Evolutionary conservation across 352 stramenopile genomes (phyloP).

Genomic region (Pythium rhizo-oryzae): DNA sequence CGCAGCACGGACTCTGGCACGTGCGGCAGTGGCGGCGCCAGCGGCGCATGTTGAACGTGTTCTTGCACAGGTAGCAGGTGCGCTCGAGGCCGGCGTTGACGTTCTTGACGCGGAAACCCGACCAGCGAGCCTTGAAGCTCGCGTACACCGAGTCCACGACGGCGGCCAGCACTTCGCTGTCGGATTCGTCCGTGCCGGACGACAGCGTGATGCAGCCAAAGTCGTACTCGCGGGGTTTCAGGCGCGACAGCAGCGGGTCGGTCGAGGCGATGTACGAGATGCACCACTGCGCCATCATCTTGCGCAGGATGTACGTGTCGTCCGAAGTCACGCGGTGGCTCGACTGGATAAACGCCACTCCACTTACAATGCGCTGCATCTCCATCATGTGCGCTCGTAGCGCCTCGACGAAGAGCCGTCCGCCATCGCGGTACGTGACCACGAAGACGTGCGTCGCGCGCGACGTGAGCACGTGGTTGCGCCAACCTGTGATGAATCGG

Average conservation of each 20-base stretch:
- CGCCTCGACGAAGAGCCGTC: slow-evolving; percentile 53
- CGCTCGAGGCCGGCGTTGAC: slow-evolving; percentile 75
- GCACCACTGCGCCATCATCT: slow-evolving; percentile 72
- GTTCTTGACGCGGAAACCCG: slow-evolving; percentile 75
- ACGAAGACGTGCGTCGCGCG: slow-evolving; percentile 71
- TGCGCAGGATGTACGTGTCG: slow-evolving; percentile 64
- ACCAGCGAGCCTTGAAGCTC: slow-evolving; percentile 74
- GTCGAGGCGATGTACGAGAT: slow-evolving; percentile 54
- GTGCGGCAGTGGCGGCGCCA: slow-evolving; percentile 74
- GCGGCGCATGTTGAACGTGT: slow-evolving; percentile 70
- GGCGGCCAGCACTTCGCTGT: slow-evolving; percentile 55
- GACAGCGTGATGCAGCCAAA: slow-evolving; percentile 61
- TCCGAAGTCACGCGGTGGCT: slow-evolving; percentile 59
- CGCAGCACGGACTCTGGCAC: slow-evolving; percentile 65
- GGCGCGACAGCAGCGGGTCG: slow-evolving; percentile 44
- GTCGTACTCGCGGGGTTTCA: slow-evolving; percentile 60
- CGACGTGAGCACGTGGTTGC: slow-evolving; percentile 68
- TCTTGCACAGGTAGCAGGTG: slow-evolving; percentile 65
- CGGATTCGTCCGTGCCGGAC: slow-evolving; percentile 40
- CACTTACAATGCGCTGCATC: slow-evolving; percentile 73
- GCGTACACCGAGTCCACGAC: slow-evolving; percentile 62
- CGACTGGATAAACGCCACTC: slow-evolving; percentile 66
- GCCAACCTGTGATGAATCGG: slow-evolving; percentile 70
- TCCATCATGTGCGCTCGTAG: slow-evolving; percentile 59
- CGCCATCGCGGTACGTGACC: slow-evolving; percentile 62